Evolutionary conservation across 768 basidiomycete species (phyloP).

Genomic region (Asterophora lycoperdoides): DNA sequence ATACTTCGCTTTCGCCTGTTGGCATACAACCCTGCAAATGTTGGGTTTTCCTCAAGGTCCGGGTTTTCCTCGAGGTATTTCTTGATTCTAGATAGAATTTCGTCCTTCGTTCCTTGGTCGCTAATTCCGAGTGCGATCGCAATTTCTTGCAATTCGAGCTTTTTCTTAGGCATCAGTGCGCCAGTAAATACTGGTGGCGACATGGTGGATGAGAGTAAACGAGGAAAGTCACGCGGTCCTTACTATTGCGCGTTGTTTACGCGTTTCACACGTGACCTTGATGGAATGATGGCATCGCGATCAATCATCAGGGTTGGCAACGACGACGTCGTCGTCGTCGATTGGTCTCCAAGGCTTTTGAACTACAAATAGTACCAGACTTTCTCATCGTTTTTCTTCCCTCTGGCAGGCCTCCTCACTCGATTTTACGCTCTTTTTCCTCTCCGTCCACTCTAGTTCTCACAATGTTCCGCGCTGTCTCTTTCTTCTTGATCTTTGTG

Average conservation of each 20-base stretch:
- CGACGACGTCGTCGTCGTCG: too few species aligned
- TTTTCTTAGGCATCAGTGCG: constrained; percentile 60
- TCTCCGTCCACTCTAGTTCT: neutral
- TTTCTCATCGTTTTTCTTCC: constrained; percentile 8
- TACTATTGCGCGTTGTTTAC: constrained; percentile 17
- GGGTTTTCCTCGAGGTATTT: constrained; percentile 57
- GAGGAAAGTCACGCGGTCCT: constrained; percentile 24
- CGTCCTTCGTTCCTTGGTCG: constrained; percentile 59
- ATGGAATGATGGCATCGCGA: constrained; percentile 1
- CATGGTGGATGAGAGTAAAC: constrained; percentile 35
- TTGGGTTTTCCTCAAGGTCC: constrained; percentile 51
- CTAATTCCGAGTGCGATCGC: constrained; percentile 49
- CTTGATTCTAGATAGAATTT: constrained; percentile 57
- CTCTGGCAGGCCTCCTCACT: constrained; percentile 24
- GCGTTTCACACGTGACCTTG: constrained; percentile 30
- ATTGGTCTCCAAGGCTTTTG: neutral
- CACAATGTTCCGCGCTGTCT: constrained; percentile 26
- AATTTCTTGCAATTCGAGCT: constrained; percentile 61
- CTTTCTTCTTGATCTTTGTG: constrained; percentile 34
- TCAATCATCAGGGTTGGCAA: too few species aligned
- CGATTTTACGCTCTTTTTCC: constrained; percentile 1
- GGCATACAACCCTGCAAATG: constrained; percentile 51
- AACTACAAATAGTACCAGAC: neutral
- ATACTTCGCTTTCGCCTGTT: constrained; percentile 40
- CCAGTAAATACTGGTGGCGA: constrained; percentile 44